Evolutionary conservation across 2,329 filamentous ascomycete species (phyloP).

Genomic region (Trichophyton verrucosum): DNA sequence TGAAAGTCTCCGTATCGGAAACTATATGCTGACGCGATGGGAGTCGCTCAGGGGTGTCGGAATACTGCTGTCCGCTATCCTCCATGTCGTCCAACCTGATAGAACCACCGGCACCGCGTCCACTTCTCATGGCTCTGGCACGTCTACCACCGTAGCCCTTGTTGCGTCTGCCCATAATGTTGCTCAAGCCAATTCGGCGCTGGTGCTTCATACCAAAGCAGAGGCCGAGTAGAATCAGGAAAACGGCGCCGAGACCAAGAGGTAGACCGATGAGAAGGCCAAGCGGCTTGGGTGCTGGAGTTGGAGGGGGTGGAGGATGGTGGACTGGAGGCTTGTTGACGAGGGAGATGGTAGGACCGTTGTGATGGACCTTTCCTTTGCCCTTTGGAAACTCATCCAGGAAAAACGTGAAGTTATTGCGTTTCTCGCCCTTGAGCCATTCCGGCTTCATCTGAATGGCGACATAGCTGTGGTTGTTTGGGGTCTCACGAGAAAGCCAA

Average conservation of each 20-base stretch:
- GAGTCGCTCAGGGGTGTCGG: constrained; percentile 15
- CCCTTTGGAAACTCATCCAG: constrained; percentile 23
- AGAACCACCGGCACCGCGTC: constrained; percentile 16
- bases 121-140: constrained; percentile 25
- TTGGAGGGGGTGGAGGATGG: constrained; percentile 22
- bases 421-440: constrained; percentile 29
- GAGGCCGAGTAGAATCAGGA: constrained; percentile 27
- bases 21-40: constrained; percentile 8
- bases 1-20: constrained; percentile 18
- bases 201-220: constrained; percentile 32
- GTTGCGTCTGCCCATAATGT: constrained; percentile 24
- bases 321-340: constrained; percentile 24
- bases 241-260: constrained; percentile 26
- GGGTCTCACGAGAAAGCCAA: constrained; percentile 23
- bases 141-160: constrained; percentile 29
- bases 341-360: constrained; percentile 28
- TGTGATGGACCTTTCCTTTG: constrained; percentile 12
- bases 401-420: constrained; percentile 29
- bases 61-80: constrained; percentile 13
- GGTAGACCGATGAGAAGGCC: constrained; percentile 34
- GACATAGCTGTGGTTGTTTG: constrained; percentile 30
- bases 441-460: constrained; percentile 27
- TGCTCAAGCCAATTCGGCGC: constrained; percentile 26
- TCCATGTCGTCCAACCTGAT: constrained; percentile 23
- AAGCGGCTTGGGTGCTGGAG: constrained; percentile 20